Conservation (phyloP, 2,329 filamentous ascomycete species). For the Fusarium decemcellulare region DNA sequence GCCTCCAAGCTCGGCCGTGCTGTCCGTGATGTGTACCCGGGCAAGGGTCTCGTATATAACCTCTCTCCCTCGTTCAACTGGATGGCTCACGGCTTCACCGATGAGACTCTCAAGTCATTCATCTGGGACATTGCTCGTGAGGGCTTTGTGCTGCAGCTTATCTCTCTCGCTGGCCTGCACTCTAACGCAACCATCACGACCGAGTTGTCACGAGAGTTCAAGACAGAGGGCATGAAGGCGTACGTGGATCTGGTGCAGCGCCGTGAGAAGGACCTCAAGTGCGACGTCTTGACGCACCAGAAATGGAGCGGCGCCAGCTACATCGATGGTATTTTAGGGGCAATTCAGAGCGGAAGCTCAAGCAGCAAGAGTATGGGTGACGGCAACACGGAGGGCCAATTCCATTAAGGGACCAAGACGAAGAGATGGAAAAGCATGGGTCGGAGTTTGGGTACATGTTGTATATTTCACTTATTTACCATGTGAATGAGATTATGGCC, state of each 20-base stretch:
- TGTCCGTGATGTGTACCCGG: slow-evolving; percentile 78
- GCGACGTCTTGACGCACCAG: slow-evolving; percentile 95
- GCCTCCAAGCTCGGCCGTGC: slow-evolving; percentile 81
- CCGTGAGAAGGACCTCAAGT: slow-evolving; percentile 89
- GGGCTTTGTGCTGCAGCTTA: slow-evolving; percentile 80
- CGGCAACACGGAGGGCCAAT: slow-evolving; percentile 88
- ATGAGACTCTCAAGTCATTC: slow-evolving; percentile 87
- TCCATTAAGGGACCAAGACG: slow-evolving; percentile 52
- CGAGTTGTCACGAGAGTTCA: slow-evolving; percentile 87
- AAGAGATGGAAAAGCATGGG: slow-evolving; percentile 43
- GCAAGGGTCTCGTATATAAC: slow-evolving; percentile 96
- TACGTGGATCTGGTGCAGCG: slow-evolving; percentile 96
- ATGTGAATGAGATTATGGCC: slow-evolving; percentile 32
- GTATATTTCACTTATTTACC: slow-evolving; percentile 22
- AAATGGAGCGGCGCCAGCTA: slow-evolving; percentile 82
- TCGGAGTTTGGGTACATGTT: slow-evolving; percentile 44
- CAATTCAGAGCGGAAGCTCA: slow-evolving; percentile 92
- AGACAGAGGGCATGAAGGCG: slow-evolving; percentile 93
- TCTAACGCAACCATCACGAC: slow-evolving; percentile 75
- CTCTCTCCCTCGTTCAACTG: slow-evolving; percentile 98
- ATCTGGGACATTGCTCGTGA: slow-evolving; percentile 97
- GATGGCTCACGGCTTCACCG: slow-evolving; percentile 94
- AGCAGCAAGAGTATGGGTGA: slow-evolving; percentile 95
- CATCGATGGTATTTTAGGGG: slow-evolving; percentile 90
- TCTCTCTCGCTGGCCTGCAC: slow-evolving; percentile 77